These are phyloP conservation scores for Cryphonectria naterciae DNA, from an alignment of 2,329 filamentous ascomycete genomes.

Conservation along the genomic window DNA sequence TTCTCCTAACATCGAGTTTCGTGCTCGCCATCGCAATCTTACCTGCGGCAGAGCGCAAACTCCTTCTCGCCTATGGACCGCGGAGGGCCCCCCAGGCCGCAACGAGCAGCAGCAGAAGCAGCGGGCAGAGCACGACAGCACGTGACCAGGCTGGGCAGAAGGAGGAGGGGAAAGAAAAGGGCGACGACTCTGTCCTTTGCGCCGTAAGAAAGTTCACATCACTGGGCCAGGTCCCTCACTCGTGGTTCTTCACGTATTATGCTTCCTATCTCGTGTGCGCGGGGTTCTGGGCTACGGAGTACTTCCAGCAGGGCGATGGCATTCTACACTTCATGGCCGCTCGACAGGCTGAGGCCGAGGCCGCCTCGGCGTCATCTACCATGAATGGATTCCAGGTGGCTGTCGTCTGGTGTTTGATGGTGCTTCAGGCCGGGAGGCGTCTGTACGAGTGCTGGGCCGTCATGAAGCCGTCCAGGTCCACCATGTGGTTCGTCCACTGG, in stretches of 20 bases:
- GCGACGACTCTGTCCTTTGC: constrained; percentile 32
- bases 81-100: constrained; percentile 38
- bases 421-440: constrained; percentile 74
- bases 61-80: constrained; percentile 57
- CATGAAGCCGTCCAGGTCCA: constrained; percentile 68
- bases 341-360: constrained; percentile 33
- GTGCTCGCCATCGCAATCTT: constrained; percentile 49
- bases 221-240: constrained; percentile 72
- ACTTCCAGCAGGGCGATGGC: constrained; percentile 53
- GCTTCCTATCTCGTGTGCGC: constrained; percentile 70
- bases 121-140: constrained; percentile 21
- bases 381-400: constrained; percentile 66
- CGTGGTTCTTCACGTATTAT: constrained; percentile 92
- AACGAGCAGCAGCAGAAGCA: background rate
- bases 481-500: constrained; percentile 89
- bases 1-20: constrained; percentile 46
- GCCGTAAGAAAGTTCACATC: constrained; percentile 43
- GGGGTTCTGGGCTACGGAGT: constrained; percentile 73
- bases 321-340: constrained; percentile 36
- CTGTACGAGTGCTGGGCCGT: constrained; percentile 75
- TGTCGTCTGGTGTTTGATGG: constrained; percentile 73
- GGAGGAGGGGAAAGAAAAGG: background rate
- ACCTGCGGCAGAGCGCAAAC: constrained; percentile 48
- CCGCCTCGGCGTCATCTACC: constrained; percentile 37
- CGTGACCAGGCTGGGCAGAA: background rate